phyloP scores from a whole-genome alignment of 2,329 filamentous ascomycete species.

The Colletotrichum simmondsii region DNA sequence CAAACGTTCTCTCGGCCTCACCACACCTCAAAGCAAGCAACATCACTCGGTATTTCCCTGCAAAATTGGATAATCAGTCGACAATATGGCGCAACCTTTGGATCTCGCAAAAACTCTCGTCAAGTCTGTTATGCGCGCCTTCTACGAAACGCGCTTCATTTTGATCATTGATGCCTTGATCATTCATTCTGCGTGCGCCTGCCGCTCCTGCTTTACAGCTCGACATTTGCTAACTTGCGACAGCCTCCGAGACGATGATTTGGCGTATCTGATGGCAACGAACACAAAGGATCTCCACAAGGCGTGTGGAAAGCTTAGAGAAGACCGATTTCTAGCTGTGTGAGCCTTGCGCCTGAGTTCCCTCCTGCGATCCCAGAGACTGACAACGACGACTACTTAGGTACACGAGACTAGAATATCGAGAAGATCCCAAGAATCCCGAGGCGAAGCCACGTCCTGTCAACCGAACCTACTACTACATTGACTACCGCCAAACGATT shows the following conservation, averaged over 20 bases:
- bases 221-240: conserved; percentile 59
- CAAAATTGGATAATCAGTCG: not conserved
- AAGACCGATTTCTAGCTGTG: conserved; percentile 87
- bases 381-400: conserved; percentile 9
- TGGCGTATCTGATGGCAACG: conserved; percentile 87
- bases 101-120: conserved; percentile 79
- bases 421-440: conserved; percentile 35
- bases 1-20: not conserved
- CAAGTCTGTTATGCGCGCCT: conserved; percentile 85
- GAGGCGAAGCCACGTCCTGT: conserved; percentile 85
- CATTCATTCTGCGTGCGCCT: conserved; percentile 79
- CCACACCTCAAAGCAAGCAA: not conserved
- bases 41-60: not conserved
- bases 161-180: conserved; percentile 88
- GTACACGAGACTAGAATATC: conserved; percentile 33
- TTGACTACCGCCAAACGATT: conserved; percentile 93
- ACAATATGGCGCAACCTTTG: conserved; percentile 45
- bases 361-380: not conserved
- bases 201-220: not conserved
- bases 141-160: conserved; percentile 87
- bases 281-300: conserved; percentile 94
- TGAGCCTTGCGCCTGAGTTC: conserved; percentile 55
- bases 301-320: conserved; percentile 84
- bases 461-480: conserved; percentile 94
- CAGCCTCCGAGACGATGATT: conserved; percentile 87